Conservation (phyloP, 1,284 basidiomycete species). For the Malassezia cuniculi region DNA sequence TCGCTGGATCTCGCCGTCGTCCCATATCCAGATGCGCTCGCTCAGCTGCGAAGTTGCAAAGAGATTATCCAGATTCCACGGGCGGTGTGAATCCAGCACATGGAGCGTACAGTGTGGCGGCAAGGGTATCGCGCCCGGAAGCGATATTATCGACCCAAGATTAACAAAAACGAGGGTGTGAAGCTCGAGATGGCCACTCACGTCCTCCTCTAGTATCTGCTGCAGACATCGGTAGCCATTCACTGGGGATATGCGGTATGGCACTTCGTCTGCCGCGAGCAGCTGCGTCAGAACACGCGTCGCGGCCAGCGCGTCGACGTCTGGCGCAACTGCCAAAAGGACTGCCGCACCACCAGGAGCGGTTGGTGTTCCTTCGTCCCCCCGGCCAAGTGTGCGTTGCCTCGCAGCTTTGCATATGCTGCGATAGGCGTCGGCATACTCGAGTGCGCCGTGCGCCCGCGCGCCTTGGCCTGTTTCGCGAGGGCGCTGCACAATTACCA, state of each 20-base stretch:
- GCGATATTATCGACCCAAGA: constrained; percentile 75
- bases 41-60: constrained; percentile 54
- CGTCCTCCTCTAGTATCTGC: constrained; percentile 15
- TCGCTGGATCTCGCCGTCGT: constrained; percentile 35
- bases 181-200: constrained; percentile 52
- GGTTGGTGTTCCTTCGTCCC: constrained; percentile 5
- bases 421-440: constrained; percentile 34
- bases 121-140: constrained; percentile 49
- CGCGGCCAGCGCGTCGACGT: constrained; percentile 80
- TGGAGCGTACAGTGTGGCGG: constrained; percentile 54
- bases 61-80: constrained; percentile 76
- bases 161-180: constrained; percentile 84
- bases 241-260: constrained; percentile 80
- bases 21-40: constrained; percentile 37
- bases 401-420: constrained; percentile 17
- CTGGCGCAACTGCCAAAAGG: constrained; percentile 70
- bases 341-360: constrained; percentile 47
- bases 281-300: constrained; percentile 76
- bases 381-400: constrained; percentile 15
- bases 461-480: constrained; percentile 16
- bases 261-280: constrained; percentile 83
- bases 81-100: constrained; percentile 84
- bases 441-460: constrained; percentile 6
- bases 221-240: constrained; percentile 54
- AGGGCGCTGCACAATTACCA: constrained; percentile 22